A percentile compares a stretch with the other conserved stretches of the same genome.
Evolutionary conservation across 225 moss, liverwort and hornwort genomes (phyloP).

Genomic region (Rhytidiadelphus loreus): DNA sequence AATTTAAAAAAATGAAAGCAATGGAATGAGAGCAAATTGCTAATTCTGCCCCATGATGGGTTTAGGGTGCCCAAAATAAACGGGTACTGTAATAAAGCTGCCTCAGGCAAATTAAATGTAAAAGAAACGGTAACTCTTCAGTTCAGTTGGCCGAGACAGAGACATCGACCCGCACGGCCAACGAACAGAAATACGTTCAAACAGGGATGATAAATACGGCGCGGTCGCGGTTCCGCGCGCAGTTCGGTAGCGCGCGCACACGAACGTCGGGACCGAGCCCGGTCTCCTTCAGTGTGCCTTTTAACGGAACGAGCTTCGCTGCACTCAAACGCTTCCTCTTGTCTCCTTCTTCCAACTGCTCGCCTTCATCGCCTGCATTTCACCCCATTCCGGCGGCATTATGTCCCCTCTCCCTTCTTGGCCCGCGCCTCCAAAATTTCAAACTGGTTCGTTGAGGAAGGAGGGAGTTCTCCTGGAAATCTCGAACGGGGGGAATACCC

Average conservation of each 20-base stretch:
- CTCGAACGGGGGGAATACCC: not conserved
- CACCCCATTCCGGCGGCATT: conserved; percentile 11
- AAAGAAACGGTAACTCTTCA: not conserved
- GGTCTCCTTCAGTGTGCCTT: not conserved
- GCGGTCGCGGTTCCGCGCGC: not conserved
- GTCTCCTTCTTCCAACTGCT: not conserved
- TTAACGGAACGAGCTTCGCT: not conserved
- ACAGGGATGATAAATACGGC: not conserved
- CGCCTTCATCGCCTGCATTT: not conserved
- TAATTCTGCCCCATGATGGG: not conserved
- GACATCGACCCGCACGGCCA: not conserved
- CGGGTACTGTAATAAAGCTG: not conserved
- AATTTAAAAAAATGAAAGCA: too few relatives aligned
- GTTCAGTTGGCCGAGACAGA: not conserved
- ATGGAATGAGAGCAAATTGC: not conserved
- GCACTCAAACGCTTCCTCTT: not conserved
- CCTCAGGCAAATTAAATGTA: not conserved
- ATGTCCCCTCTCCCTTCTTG: not conserved
- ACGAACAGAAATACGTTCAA: not conserved
- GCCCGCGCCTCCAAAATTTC: not conserved
- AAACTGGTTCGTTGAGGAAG: not conserved
- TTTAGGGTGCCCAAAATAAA: not conserved
- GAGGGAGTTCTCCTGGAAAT: not conserved
- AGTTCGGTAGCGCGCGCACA: not conserved
- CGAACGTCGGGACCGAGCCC: not conserved